Evolutionary conservation across 139 green algal species (phyloP), one percentile per base, ranked within the genome.

Genomic region (Micromonas pusilla): DNA sequence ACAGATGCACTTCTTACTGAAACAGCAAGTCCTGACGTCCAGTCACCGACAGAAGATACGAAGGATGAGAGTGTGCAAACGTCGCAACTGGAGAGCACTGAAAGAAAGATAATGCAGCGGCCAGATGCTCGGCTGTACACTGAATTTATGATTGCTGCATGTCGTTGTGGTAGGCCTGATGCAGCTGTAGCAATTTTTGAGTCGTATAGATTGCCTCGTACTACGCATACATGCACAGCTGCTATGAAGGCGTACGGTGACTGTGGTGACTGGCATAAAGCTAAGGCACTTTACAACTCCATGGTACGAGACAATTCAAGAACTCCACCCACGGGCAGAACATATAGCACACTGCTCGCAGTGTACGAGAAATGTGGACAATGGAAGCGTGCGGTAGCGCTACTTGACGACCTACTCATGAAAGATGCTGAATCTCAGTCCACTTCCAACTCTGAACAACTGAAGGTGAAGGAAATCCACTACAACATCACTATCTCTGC

Each of bases 361-460:
- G 68, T 20, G 32, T 75, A 75, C 26, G 68, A 75, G 62, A 75
- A 75, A 36, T 53, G 37, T 63, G n/a, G 52, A 3, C 21, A 63
- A 23, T 75, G 36, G 68, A 39, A 32, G 5, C 37, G 68, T 0
- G 68, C 68, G 26, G 37, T 75, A 2, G 26, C 16, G 0, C 25
- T 75, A 32, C 37, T 75, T 26, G 36, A 62, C 23, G 23, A 75
- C n/a, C 31, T 60, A 0, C 21, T 39, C 20, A 20, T 34, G 31
- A 1, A 39, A 23, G 5, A 70, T 16, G 45, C 9, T 57, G 9
- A 57, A 57, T 9, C 3, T 25, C 31, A 33, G 63, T 37, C 2
- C 20, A 70, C n/a, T n/a, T n/a, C n/a, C 23, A 70, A 70, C 63
- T 39, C 25, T 2, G 16, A 32, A 25, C 19, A 32, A 32, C 19